A percentile compares a stretch with the other conserved stretches of the same genome.
Evolutionary conservation across 495 filamentous ascomycete genomes (phyloP).

Genomic region (Ramalina peruviana): DNA sequence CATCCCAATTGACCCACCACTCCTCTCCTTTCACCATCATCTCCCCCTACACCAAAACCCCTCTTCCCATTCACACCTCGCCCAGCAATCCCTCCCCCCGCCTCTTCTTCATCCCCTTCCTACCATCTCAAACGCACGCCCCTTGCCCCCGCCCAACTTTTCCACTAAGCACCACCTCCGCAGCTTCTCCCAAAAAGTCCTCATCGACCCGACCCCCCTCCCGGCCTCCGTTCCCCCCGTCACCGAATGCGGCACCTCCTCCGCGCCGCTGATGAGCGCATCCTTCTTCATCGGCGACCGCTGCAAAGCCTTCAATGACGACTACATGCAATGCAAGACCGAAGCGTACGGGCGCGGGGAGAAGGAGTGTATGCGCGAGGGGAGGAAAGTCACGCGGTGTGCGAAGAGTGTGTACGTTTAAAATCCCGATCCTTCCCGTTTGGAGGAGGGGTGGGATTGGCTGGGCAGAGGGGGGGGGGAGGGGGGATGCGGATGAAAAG

Average conservation of each 20-base stretch:
- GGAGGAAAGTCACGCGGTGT: slow-evolving; percentile 89
- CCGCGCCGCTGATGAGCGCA: slow-evolving; percentile 79
- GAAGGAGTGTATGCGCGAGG: slow-evolving; percentile 89
- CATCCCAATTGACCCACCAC: neutral
- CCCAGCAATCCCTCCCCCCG: neutral
- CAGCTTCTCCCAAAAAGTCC: slow-evolving; percentile 86
- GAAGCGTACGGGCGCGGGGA: slow-evolving; percentile 79
- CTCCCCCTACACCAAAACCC: neutral
- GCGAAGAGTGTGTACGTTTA: slow-evolving; percentile 81
- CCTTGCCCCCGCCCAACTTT: neutral
- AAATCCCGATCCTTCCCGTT: no score
- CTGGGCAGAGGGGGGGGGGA: no score
- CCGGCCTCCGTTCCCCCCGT: slow-evolving; percentile 83
- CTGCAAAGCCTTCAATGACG: slow-evolving; percentile 91
- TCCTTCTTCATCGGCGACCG: slow-evolving; percentile 96
- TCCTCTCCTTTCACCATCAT: neutral
- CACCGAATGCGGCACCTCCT: slow-evolving; percentile 78
- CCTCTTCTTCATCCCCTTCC: neutral
- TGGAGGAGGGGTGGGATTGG: no score
- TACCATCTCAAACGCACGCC: neutral
- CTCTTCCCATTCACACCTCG: neutral
- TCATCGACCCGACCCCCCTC: slow-evolving; percentile 92
- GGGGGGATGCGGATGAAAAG: no score
- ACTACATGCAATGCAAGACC: slow-evolving; percentile 98
- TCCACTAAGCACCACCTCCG: neutral